Conservation (phyloP, 257 asterid species). For the Nicotiana obtusifolia region DNA sequence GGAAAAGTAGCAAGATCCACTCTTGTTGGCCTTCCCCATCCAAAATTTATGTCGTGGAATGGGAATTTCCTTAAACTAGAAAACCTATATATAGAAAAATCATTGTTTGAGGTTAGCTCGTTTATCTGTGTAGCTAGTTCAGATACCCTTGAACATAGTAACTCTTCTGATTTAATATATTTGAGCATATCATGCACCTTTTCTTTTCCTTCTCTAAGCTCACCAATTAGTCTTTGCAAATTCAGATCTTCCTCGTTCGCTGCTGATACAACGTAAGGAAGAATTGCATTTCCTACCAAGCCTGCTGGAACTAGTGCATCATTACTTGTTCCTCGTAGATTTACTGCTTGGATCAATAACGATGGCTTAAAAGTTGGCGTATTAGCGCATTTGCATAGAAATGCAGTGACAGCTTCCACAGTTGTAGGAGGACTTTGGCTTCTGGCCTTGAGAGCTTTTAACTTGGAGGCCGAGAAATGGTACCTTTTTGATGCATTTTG, state of each 20-base stretch:
- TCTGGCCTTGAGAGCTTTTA: neutral
- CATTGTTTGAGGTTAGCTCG: neutral
- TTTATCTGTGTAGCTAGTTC: neutral
- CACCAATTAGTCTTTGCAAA: neutral
- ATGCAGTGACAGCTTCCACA: neutral
- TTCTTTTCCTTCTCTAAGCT: slow-evolving; percentile 9
- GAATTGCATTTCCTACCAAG: neutral
- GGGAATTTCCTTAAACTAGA: slow-evolving; percentile 5
- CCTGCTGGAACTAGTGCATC: neutral
- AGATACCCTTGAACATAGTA: neutral
- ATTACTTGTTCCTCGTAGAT: neutral
- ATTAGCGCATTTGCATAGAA: neutral
- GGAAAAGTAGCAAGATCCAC: neutral
- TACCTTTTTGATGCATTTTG: neutral
- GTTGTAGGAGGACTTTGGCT: neutral
- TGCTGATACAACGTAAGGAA: neutral
- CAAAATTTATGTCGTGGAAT: neutral
- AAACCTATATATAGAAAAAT: neutral
- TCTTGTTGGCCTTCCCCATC: slow-evolving; percentile 11
- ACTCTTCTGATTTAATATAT: neutral
- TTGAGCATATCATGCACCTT: neutral
- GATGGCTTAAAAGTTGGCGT: neutral
- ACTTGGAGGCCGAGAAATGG: neutral
- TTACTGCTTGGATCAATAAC: neutral
- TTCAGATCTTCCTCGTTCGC: neutral